Percentiles rank a stretch among this genome's conserved stretches.
Evolutionary conservation across 2,329 filamentous ascomycete species (phyloP).

Genomic region (Apiospora hydei): DNA sequence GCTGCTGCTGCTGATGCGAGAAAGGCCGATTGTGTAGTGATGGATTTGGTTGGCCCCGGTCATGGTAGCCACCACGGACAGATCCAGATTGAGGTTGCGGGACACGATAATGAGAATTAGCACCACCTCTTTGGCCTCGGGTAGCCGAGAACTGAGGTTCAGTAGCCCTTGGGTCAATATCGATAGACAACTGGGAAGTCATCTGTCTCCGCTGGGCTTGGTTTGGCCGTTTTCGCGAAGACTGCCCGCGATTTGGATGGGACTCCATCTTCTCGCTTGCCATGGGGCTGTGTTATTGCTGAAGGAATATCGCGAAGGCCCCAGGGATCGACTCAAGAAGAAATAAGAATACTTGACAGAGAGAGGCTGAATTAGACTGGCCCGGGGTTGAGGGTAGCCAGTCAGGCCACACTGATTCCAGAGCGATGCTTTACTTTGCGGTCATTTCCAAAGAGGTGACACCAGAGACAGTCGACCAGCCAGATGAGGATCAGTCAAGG

Average conservation of each 20-base stretch:
- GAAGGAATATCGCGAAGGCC: not conserved
- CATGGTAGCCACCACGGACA: slow-evolving; percentile 30
- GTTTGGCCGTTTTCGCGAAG: slow-evolving; percentile 59
- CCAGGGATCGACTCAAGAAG: not conserved
- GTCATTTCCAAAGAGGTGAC: not conserved
- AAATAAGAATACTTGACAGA: slow-evolving; percentile 8
- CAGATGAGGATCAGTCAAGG: not conserved
- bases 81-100: slow-evolving; percentile 43
- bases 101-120: slow-evolving; percentile 29
- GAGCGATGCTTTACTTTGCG: not conserved
- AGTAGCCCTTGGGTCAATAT: slow-evolving; percentile 54
- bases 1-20: slow-evolving; percentile 24
- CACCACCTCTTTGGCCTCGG: slow-evolving; percentile 29
- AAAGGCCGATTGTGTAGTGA: slow-evolving; percentile 27
- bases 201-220: slow-evolving; percentile 70
- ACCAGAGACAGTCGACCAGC: not conserved
- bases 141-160: slow-evolving; percentile 31
- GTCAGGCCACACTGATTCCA: slow-evolving; percentile 4
- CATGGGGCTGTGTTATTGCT: not conserved
- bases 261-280: slow-evolving; percentile 1
- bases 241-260: slow-evolving; percentile 6
- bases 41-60: slow-evolving; percentile 30
- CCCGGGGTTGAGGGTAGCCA: not conserved
- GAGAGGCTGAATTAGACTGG: not conserved
- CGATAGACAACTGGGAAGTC: slow-evolving; percentile 64